phyloP scores from a whole-genome alignment of 2,329 filamentous ascomycete species.

The Neonectria faginata region DNA sequence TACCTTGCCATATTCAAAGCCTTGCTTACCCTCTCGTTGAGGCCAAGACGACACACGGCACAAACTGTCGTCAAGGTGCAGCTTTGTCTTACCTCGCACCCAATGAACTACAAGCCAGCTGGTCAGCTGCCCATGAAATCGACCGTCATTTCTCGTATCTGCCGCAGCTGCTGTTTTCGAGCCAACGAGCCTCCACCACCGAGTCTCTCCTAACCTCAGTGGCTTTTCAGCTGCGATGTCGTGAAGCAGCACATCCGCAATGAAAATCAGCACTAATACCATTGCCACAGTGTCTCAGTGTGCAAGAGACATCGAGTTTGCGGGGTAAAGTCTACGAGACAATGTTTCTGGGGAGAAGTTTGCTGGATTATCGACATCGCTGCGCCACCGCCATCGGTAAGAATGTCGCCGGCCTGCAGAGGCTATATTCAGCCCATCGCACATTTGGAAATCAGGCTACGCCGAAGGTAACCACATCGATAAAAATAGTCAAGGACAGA shows the following conservation, averaged over 20 bases:
- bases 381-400: neutral
- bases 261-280: neutral
- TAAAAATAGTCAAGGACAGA: neutral
- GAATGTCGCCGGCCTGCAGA: neutral
- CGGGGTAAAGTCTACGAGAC: neutral
- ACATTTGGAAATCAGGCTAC: neutral
- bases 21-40: neutral
- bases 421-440: neutral
- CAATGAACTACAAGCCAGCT: neutral
- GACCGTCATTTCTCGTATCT: neutral
- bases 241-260: neutral
- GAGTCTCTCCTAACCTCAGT: neutral
- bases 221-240: neutral
- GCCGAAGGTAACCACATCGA: neutral
- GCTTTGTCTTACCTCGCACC: neutral
- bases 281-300: neutral
- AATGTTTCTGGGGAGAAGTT: neutral
- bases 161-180: neutral
- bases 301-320: neutral
- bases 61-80: neutral
- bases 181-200: neutral
- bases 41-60: neutral
- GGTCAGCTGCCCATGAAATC: neutral
- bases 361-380: neutral
- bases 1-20: neutral